Conservation (phyloP, 2,329 filamentous ascomycete genomes). For the Alternaria alternata region DNA sequence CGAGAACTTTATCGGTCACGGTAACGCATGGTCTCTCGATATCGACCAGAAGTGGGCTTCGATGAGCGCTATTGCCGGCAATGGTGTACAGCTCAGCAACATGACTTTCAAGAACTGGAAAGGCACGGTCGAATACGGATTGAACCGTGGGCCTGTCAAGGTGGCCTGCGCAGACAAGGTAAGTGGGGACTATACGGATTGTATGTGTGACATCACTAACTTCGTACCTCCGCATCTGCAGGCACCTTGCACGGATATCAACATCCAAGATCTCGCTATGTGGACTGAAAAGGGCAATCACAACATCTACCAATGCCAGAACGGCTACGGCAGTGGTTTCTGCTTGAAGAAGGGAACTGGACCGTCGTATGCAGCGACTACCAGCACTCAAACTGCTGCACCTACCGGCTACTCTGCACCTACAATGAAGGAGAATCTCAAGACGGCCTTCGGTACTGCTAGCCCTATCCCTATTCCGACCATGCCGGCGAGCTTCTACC, state of each 20-base stretch:
- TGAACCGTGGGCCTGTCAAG: conserved; percentile 62
- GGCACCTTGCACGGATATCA: conserved; percentile 63
- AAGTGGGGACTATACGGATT: background rate
- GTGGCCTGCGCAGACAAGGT: conserved; percentile 58
- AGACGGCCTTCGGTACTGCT: conserved; percentile 40
- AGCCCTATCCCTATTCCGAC: conserved; percentile 54
- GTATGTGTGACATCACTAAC: background rate
- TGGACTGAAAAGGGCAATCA: conserved; percentile 59
- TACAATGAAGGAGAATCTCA: conserved; percentile 47
- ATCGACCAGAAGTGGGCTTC: conserved; percentile 64
- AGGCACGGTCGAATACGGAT: conserved; percentile 61
- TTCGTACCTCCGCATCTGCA: background rate
- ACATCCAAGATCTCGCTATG: conserved; percentile 61
- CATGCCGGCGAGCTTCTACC: conserved; percentile 53
- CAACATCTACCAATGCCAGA: conserved; percentile 58
- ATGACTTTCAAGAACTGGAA: conserved; percentile 65
- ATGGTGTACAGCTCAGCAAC: conserved; percentile 62
- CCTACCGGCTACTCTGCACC: conserved; percentile 51
- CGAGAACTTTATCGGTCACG: conserved; percentile 68
- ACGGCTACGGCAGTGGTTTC: conserved; percentile 58
- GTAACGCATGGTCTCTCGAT: conserved; percentile 66
- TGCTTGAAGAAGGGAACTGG: conserved; percentile 54
- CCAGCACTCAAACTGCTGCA: conserved; percentile 45
- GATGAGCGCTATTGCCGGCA: conserved; percentile 53
- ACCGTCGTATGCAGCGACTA: conserved; percentile 43